phyloP scores from a whole-genome alignment of 345 rosid species.

The Brassica juncea region DNA sequence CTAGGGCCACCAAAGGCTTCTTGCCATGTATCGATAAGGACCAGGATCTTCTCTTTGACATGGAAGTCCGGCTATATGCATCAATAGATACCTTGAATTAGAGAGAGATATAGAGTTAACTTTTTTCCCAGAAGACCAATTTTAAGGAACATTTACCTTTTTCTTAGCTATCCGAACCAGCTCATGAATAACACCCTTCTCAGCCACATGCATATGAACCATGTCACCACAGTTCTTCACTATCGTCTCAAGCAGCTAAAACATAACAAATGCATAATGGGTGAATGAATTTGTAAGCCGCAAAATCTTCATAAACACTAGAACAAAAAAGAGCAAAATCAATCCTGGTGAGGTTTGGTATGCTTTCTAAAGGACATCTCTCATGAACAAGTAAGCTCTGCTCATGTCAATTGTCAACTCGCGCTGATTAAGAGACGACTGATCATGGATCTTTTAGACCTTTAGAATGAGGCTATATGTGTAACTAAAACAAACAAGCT shows the following conservation, averaged over 20 bases:
- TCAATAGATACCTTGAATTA: conserved; percentile 40
- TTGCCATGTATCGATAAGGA: conserved; percentile 96
- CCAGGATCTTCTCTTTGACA: conserved; percentile 93
- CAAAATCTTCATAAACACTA: neutral
- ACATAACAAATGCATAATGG: conserved; percentile 26
- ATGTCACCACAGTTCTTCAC: conserved; percentile 98
- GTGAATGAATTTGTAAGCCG: neutral
- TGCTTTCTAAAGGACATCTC: neutral
- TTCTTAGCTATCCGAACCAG: conserved; percentile 93
- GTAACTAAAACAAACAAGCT: conserved; percentile 4
- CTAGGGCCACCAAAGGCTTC: conserved; percentile 98
- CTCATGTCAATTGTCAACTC: neutral
- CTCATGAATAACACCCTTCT: conserved; percentile 91
- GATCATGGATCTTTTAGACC: conserved; percentile 1
- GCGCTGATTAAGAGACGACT: conserved; percentile 1
- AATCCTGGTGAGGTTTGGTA: neutral
- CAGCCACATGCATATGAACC: conserved; percentile 99
- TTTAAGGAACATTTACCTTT: conserved; percentile 58
- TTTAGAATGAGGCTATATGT: neutral
- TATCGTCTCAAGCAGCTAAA: conserved; percentile 90
- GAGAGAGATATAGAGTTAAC: conserved; percentile 25
- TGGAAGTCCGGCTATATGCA: conserved; percentile 73
- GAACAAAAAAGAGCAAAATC: neutral
- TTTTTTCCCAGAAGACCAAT: conserved; percentile 7
- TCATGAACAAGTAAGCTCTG: conserved; percentile 9